Evolutionary conservation across 306 rosid genomes (phyloP).

Genomic region (Hippophae tibetana): DNA sequence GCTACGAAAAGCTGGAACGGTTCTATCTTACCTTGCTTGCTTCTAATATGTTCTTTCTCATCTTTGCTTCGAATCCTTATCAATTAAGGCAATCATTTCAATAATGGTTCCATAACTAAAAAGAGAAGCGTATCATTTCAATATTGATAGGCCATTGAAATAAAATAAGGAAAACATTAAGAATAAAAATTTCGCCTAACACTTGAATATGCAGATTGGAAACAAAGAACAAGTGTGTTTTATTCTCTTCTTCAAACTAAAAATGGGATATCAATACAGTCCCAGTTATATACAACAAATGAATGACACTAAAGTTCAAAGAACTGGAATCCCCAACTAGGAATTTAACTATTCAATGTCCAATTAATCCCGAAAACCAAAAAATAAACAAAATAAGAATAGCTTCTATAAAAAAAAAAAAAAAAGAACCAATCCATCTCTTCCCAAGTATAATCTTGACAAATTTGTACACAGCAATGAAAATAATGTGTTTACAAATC

Average conservation of each 20-base stretch:
- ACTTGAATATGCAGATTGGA: background rate
- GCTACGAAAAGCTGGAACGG: no score
- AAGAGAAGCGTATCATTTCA: no score
- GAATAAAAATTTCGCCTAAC: background rate
- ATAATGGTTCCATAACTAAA: constrained; percentile 1
- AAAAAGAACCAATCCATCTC: constrained; percentile 6
- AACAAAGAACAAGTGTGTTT: constrained; percentile 13
- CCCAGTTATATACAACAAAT: constrained; percentile 19
- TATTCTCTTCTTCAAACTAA: no score
- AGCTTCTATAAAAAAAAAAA: background rate
- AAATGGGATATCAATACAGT: background rate
- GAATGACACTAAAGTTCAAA: constrained; percentile 38
- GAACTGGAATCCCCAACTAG: constrained; percentile 4
- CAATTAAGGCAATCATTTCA: constrained; percentile 27
- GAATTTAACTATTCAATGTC: constrained; percentile 23
- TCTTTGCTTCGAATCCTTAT: constrained; percentile 16
- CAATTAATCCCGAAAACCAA: constrained; percentile 14
- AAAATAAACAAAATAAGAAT: background rate
- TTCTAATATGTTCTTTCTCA: background rate
- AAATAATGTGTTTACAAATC: constrained; percentile 33
- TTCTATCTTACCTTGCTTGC: no score
- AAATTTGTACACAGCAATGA: constrained; percentile 42
- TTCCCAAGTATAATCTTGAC: background rate
- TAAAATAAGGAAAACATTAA: background rate
- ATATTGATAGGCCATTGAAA: no score